Percentiles rank a stretch among this genome's conserved stretches.
phyloP scores from a whole-genome alignment of 75 land plant genomes.

The Pinus taeda region DNA sequence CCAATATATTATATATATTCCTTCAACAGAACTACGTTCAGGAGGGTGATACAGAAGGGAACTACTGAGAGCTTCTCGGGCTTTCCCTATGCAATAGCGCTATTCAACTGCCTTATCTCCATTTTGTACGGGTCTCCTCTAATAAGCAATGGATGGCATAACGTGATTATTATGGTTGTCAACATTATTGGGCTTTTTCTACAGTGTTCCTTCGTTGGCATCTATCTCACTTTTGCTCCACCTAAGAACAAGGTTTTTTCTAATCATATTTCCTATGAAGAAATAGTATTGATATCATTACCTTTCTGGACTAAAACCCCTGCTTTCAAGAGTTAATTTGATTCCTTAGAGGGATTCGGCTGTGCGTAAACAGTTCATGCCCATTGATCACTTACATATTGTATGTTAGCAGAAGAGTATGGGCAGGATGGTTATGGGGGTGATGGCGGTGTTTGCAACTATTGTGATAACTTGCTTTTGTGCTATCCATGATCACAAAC shows the following conservation, averaged over 20 bases:
- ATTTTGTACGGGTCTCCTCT: background rate
- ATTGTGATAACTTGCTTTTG: background rate
- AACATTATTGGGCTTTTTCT: background rate
- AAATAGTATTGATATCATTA: no score
- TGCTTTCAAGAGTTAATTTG: no score
- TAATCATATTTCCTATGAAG: no score
- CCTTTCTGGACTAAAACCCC: no score
- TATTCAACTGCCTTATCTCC: background rate
- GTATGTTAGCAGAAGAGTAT: background rate
- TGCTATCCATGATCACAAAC: background rate
- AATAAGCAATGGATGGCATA: background rate
- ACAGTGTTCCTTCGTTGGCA: background rate
- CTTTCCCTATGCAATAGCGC: background rate
- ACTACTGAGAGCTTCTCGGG: background rate
- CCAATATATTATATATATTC: no score
- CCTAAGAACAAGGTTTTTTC: background rate
- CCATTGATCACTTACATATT: no score
- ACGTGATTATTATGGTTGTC: background rate
- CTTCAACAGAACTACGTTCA: background rate
- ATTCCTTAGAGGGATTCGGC: no score
- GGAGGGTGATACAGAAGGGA: background rate
- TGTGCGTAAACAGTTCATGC: no score
- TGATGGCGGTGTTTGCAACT: conserved; percentile 1
- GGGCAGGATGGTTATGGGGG: background rate
- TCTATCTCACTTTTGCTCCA: background rate